Base-by-base conservation (phyloP, 2,329 filamentous ascomycete genomes). In the Alternaria consortialis region DNA sequence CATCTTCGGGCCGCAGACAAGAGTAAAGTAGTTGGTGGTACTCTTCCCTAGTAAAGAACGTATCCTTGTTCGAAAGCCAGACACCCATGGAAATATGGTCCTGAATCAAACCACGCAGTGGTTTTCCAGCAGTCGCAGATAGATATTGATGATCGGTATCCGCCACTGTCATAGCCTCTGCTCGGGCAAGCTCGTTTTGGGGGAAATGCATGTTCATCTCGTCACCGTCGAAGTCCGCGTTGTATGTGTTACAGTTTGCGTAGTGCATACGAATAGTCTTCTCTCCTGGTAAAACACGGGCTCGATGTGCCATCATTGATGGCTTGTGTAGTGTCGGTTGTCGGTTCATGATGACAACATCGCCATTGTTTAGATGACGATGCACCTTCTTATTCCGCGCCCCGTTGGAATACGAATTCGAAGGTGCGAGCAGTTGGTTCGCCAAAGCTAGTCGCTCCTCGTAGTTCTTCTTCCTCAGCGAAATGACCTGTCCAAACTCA, bases 181-280 rank as follows among this genome's bases (percentile, higher is more conserved):
- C 92, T 69, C 95, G 87, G 15, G 95, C 95, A 66, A 98, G 85
- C 77, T 98, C 96, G 70, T 97, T 98, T 72, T 99, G 95, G 1
- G 95, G 95, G 74, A 99, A 98, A 80, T 99, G 95, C 94, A 99
- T 96, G 79, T 99, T 99, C 95, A 99, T 99, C 80, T 99, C 95
- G 77, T 99, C 95, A 79, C 95, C 95, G 74, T 99, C 96, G 75
- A 99, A 99, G 85, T 99, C 95, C 32, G 95, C 95, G 72, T 99
- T 99, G 84, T 99, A 99, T 0, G 95, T 97, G 75, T 99, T 99
- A 79, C 95, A 98, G 79, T 99, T 99, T 72, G 95, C 94, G 81
- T 99, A 99, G 83, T 99, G 95, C 94, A 99, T 98, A 68, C 95
- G 93, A 77, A 99, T 94, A 0, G 95, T 98, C 81, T 97, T 97